Conservation (phyloP, 495 filamentous ascomycete genomes). For the Trichoderma gamsii region DNA sequence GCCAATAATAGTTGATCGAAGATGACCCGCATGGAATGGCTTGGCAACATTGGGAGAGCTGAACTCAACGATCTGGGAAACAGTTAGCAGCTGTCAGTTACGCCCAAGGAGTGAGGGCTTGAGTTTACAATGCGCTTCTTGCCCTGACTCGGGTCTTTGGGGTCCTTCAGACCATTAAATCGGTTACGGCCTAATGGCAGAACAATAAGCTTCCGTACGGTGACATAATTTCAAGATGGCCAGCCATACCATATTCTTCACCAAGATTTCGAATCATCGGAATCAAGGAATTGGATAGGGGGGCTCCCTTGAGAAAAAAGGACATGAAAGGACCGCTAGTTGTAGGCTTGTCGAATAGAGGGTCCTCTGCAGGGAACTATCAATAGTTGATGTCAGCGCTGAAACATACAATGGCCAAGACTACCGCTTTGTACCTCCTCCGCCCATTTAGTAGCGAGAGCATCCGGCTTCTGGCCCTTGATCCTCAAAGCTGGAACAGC, state of each 20-base stretch:
- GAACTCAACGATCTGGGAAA: conserved; percentile 46
- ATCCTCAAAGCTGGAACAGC: conserved; percentile 74
- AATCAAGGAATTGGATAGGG: conserved; percentile 56
- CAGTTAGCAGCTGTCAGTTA: background rate
- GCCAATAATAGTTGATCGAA: conserved; percentile 62
- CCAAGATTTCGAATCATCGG: conserved; percentile 57
- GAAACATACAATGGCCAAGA: background rate
- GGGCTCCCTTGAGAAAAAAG: conserved; percentile 69
- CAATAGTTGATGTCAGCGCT: background rate
- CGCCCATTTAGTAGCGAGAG: conserved; percentile 63
- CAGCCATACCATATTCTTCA: conserved; percentile 53
- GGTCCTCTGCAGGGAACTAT: conserved; percentile 68
- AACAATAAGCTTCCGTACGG: background rate
- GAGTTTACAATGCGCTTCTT: conserved; percentile 50
- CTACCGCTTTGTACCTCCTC: conserved; percentile 46
- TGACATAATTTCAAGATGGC: background rate
- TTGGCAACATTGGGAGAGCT: conserved; percentile 60
- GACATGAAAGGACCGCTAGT: conserved; percentile 61
- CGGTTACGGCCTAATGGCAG: background rate
- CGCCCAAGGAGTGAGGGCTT: conserved; percentile 28
- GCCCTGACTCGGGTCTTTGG: conserved; percentile 61
- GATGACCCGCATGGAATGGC: conserved; percentile 63
- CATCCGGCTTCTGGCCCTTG: conserved; percentile 74
- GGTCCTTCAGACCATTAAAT: conserved; percentile 60
- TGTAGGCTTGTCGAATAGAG: conserved; percentile 61